These are phyloP conservation scores for Phytophthora europaea DNA, from an alignment of 352 stramenopile genomes.

Conservation along the genomic window DNA sequence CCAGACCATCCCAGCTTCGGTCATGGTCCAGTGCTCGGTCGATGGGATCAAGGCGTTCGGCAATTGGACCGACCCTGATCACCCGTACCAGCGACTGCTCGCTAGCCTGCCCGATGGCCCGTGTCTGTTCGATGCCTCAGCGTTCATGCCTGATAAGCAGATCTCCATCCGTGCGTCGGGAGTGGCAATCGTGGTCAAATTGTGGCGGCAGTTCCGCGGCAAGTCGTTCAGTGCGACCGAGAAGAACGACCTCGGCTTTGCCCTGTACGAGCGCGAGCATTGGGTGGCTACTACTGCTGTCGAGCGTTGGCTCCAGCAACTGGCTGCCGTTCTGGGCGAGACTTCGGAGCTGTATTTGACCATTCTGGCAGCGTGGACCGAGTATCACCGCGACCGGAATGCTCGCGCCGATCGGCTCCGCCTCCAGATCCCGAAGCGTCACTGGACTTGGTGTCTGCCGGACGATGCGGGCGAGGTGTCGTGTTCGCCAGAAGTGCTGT, in stretches of 20 bases:
- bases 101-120: too few species aligned
- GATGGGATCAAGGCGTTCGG: neutral
- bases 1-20: neutral
- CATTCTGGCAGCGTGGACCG: neutral
- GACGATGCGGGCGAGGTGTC: too few species aligned
- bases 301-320: neutral
- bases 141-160: neutral
- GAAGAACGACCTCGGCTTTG: neutral
- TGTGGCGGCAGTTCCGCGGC: neutral
- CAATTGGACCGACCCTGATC: neutral
- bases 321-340: neutral
- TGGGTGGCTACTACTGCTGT: neutral
- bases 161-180: neutral
- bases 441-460: neutral
- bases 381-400: neutral
- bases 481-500: neutral
- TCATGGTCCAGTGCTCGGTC: neutral
- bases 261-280: neutral
- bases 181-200: neutral
- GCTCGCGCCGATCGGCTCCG: neutral
- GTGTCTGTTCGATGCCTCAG: neutral
- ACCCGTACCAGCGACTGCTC: neutral
- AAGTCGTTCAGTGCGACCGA: neutral
- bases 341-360: neutral
- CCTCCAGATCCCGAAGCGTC: neutral